Evolutionary conservation across 768 basidiomycete species (phyloP).

Genomic region (Collybia sp.): DNA sequence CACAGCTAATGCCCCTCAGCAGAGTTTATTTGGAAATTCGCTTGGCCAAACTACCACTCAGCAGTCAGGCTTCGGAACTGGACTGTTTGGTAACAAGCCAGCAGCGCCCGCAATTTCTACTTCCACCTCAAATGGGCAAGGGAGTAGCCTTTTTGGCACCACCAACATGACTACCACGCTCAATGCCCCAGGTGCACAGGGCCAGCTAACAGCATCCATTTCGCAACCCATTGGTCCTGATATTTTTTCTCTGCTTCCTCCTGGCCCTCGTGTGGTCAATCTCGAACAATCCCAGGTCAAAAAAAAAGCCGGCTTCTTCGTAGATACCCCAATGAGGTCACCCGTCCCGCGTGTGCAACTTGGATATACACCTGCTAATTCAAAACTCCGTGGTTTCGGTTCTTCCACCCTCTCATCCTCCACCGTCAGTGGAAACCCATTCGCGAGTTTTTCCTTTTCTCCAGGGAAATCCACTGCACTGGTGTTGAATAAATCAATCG

Average conservation of each 20-base stretch:
- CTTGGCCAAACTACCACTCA: conserved; percentile 38
- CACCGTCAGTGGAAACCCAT: conserved; percentile 29
- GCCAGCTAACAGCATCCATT: conserved; percentile 77
- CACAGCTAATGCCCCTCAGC: conserved; percentile 20
- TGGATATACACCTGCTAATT: conserved; percentile 61
- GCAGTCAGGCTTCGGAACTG: conserved; percentile 40
- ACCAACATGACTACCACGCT: conserved; percentile 36
- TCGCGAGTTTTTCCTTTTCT: conserved; percentile 40
- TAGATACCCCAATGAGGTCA: conserved; percentile 71
- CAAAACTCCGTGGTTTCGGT: conserved; percentile 71
- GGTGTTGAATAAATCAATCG: conserved; percentile 40
- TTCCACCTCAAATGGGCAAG: conserved; percentile 34
- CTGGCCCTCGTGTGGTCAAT: conserved; percentile 58
- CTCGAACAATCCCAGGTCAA: conserved; percentile 58
- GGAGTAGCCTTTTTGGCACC: conserved; percentile 37
- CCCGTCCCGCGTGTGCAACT: conserved; percentile 62
- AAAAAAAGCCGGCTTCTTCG: conserved; percentile 75
- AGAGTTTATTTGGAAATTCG: conserved; percentile 47
- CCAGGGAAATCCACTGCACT: conserved; percentile 54
- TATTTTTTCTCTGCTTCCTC: conserved; percentile 72
- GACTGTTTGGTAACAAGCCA: conserved; percentile 50
- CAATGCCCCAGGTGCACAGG: conserved; percentile 43
- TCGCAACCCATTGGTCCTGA: conserved; percentile 77
- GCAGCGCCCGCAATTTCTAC: conserved; percentile 42
- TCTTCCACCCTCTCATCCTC: conserved; percentile 39